A percentile compares a stretch with the other conserved stretches of the same genome.
phyloP scores from a whole-genome alignment of 805 yeast genomes.

The Dipodascus geniculatus region DNA sequence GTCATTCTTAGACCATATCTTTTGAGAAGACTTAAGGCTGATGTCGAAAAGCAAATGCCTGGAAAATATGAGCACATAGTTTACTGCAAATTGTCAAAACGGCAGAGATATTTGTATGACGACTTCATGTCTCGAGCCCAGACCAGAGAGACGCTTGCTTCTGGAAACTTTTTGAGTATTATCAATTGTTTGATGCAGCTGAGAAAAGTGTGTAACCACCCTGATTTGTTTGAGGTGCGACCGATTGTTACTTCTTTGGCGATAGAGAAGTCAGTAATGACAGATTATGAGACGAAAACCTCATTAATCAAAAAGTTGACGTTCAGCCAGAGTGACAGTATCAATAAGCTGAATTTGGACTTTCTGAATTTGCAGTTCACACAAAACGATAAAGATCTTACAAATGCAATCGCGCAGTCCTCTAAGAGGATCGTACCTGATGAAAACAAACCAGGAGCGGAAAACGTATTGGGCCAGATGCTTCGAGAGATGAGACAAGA shows the following conservation, averaged over 20 bases:
- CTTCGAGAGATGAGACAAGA: conserved; percentile 1
- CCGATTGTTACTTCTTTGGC: conserved; percentile 89
- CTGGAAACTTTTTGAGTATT: conserved; percentile 89
- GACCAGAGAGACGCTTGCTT: conserved; percentile 83
- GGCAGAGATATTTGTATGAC: conserved; percentile 86
- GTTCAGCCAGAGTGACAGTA: conserved; percentile 16
- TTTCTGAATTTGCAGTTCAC: conserved; percentile 53
- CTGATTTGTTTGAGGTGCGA: conserved; percentile 90
- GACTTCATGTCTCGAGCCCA: conserved; percentile 97
- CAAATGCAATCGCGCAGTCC: not conserved
- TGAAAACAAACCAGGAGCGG: conserved; percentile 12
- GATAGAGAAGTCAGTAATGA: conserved; percentile 49
- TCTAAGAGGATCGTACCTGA: conserved; percentile 18
- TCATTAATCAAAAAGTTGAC: conserved; percentile 28
- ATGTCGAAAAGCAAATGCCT: conserved; percentile 98
- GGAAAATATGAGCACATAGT: conserved; percentile 92
- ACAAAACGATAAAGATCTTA: conserved; percentile 29
- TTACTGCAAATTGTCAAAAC: conserved; percentile 80
- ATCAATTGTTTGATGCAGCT: conserved; percentile 96
- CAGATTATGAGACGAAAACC: conserved; percentile 35
- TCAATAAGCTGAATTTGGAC: conserved; percentile 33
- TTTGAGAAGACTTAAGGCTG: conserved; percentile 82
- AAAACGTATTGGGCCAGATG: conserved; percentile 1
- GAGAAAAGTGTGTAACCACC: conserved; percentile 93
- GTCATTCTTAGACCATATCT: conserved; percentile 89